Base-by-base conservation (phyloP, 179 eudicot genomes). In the Silene coronaria region DNA sequence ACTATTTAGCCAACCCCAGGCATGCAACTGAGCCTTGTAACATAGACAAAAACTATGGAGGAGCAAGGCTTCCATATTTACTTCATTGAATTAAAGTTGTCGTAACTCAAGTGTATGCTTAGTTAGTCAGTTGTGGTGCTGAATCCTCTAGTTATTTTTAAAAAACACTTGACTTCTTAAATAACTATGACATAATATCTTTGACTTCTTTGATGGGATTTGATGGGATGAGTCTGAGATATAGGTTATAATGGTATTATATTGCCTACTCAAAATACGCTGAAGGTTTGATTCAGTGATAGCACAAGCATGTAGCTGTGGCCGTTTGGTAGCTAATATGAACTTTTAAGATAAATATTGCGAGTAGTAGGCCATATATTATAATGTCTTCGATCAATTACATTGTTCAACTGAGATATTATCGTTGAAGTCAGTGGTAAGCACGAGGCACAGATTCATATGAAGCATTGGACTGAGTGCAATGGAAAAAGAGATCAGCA, bases 341-440 rank as follows among this genome's bases (percentile, higher is more conserved):
- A 55, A 55, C 59, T 55, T 55, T 55, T 17, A 17, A 55, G 59
- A 17, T 55, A 55, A 55, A n/a, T 55, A 55, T 55, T 55, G 59
- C 22, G 59, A 55, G 59, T 55, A 55, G 59, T 55, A 55, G 59
- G 59, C 59, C 59, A 17, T 55, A n/a, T 55, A 55, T 55, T 55
- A 55, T 55, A 5, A 55, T 55, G 59, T 10, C 59, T 55, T 55
- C 59, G 7, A n/a, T 5, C 59, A 55, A 55, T 55, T 55, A 55
- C 59, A 55, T 55, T 55, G 21, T 55, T 55, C 59, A 3, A 55
- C 59, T n/a, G 59, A 55, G 59, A 17, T 55, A 55, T 55, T 17
- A 5, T 17, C 8, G 59, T n/a, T 55, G 22, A 55, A 55, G 59
- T n/a, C 59, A 55, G 22, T 55, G 59, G 59, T 55, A 55, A 55